Evolutionary conservation across 1,139 yeast genomes (phyloP), one percentile per base, ranked within the genome.

Genomic region (Geotrichum histeridarum): DNA sequence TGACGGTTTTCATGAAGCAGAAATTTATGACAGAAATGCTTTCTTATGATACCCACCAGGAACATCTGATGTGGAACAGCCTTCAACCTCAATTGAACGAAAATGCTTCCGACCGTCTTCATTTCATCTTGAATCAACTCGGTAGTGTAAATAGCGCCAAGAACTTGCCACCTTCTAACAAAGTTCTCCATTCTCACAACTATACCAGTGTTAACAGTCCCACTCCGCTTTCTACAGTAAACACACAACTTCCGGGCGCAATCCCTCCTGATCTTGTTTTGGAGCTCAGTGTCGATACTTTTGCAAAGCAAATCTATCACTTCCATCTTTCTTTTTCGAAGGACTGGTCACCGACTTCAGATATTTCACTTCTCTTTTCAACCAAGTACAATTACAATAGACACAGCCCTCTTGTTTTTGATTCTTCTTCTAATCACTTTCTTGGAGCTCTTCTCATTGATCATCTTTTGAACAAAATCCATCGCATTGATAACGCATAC

Each of bases 321-420:
- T 72, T 72, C 58, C 73, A 73, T 56, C 64, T 71, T 36, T 63
- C 64, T 18, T 65, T 71, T 48, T 70, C 71, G 56, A 58, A 62
- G 31, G 68, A 72, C 12, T 91, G 97, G 97, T 83, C 88, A 53
- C 90, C 96, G 2, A 79, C 84, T 59, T 63, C 67, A 9, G 90
- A 84, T 67, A 75, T 79, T 43, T 79, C 86, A 0, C 68, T 83
- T 51, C 68, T 83, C 12, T 80, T 70, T 58, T 59, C 75, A 55
- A 75, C 75, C 44, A 71, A 74, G 36, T 65, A 71, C 48, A 61
- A 67, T 15, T 76, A 74, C 60, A 67, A 77, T 31, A 74, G 78
- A 48, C 75, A 73, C 54, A 79, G 79, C 57, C 87, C 88, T 5
- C 70, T 83, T 50, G 67, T 89, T 11, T 90, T 89, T 73, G 85